A percentile compares a stretch with the other conserved stretches of the same genome.
Evolutionary conservation across 768 basidiomycete species (phyloP).

Genomic region (Tephrocybe sp.): DNA sequence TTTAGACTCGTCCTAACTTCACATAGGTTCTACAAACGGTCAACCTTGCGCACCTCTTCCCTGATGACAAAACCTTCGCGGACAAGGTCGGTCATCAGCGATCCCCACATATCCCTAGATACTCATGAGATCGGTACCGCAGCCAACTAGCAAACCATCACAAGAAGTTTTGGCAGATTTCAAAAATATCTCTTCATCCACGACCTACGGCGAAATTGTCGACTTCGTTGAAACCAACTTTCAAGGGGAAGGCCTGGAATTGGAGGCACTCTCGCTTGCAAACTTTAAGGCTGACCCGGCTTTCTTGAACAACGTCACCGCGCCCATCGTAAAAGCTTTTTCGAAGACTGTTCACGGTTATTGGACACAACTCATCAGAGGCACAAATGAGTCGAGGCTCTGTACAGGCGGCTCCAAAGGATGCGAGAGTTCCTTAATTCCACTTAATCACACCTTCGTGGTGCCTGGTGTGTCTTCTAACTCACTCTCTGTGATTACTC

Average conservation of each 20-base stretch:
- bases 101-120: not conserved
- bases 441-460: slow-evolving; percentile 89
- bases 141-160: slow-evolving; percentile 73
- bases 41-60: slow-evolving; percentile 71
- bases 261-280: slow-evolving; percentile 59
- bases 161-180: slow-evolving; percentile 75
- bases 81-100: slow-evolving; percentile 50
- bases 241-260: slow-evolving; percentile 81
- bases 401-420: slow-evolving; percentile 50
- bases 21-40: slow-evolving; percentile 80
- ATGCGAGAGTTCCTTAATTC: slow-evolving; percentile 87
- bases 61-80: slow-evolving; percentile 86
- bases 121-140: slow-evolving; percentile 11
- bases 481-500: not conserved
- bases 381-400: slow-evolving; percentile 67
- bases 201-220: slow-evolving; percentile 66
- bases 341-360: slow-evolving; percentile 79
- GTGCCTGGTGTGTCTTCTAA: slow-evolving; percentile 65
- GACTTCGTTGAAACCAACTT: slow-evolving; percentile 77
- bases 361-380: slow-evolving; percentile 79
- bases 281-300: slow-evolving; percentile 64
- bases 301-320: slow-evolving; percentile 64
- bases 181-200: slow-evolving; percentile 39
- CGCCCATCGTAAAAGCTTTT: slow-evolving; percentile 71
- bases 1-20: not conserved